Base-by-base conservation (phyloP, 2,329 filamentous ascomycete species). In the Cyanodermella asteris region DNA sequence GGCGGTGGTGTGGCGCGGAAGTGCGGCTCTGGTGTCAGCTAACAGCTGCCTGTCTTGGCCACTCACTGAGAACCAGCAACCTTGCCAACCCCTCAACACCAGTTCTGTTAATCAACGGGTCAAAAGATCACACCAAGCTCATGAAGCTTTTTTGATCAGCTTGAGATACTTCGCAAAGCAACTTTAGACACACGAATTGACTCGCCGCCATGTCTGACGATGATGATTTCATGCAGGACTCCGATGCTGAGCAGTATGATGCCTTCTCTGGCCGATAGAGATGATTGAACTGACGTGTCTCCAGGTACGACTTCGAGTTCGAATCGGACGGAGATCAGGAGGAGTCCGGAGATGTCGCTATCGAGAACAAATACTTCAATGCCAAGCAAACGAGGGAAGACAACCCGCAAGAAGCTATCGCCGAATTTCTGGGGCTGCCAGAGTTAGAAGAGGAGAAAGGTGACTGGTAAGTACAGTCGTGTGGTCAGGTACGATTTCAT, bases 351-450 rank as follows among this genome's bases (percentile, higher is more conserved):
- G 80, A 93, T 46, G 76, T 93, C 39, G 81, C 84, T 37, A 90
- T 94, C 46, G 87, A 97, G 49, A 97, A 97, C 59, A 93, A 91
- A 55, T 97, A 97, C 59, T 97, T 94, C 62, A 94, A 93, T 51
- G 87, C 87, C 21, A 97, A 97, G 53, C 84, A 94, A 54, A 71
- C 91, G 45, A 97, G 94, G 57, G 59, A 61, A 21, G 72, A 72
- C 33, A 80, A 82, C 29, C 81, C 84, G 1, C 68, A 87, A 41
- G 80, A 80, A 38, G 87, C 87, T 2, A 75, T 97, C 28, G 68
- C 72, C 18, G 84, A 94, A 46, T 97, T 97, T 41, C 55, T 94
- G n/a, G 75, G 69, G 16, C 73, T 97, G 34, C 81, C 80, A 5
- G 59, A 64, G 9, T 49, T 93, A 22, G 84, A 97, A 49, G 53